Evolutionary conservation across 2,329 filamentous ascomycete genomes (phyloP).

Genomic region (Pestalotiopsis sp.): DNA sequence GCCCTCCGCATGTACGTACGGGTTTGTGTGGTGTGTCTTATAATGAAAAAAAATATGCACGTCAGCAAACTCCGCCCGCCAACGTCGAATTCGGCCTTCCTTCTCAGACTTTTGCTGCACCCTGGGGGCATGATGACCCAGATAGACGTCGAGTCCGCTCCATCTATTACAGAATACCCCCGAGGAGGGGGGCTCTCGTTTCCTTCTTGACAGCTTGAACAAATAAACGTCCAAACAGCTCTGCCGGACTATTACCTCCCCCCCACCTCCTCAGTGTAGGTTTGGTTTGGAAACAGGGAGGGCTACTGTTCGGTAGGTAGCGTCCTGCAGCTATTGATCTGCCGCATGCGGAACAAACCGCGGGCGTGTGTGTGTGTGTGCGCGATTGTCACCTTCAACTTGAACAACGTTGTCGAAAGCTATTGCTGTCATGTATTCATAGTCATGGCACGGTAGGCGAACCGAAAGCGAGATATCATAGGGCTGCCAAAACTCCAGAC

Average conservation of each 20-base stretch:
- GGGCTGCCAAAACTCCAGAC: too few relatives aligned
- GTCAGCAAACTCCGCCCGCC: constrained; percentile 3
- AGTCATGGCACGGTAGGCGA: too few relatives aligned
- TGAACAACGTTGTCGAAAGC: too few relatives aligned
- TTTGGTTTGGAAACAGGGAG: not conserved
- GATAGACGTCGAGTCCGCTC: not conserved
- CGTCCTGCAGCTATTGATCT: not conserved
- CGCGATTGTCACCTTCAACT: too few relatives aligned
- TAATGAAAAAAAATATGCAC: not conserved
- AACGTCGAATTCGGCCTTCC: not conserved
- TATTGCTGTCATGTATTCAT: too few relatives aligned
- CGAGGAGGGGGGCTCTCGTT: not conserved
- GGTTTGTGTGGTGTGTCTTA: not conserved
- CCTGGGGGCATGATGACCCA: not conserved
- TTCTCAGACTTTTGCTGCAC: not conserved
- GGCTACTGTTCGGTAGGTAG: not conserved
- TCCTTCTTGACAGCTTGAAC: too few relatives aligned
- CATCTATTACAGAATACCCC: not conserved
- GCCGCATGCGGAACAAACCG: not conserved
- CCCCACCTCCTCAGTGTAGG: not conserved
- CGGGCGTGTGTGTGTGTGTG: not conserved
- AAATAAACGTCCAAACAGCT: not conserved
- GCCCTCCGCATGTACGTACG: not conserved
- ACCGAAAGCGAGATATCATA: too few relatives aligned
- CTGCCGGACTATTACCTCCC: not conserved